Base-by-base conservation (phyloP, 1,284 basidiomycete species). In the Xerocomus amazonicus region DNA sequence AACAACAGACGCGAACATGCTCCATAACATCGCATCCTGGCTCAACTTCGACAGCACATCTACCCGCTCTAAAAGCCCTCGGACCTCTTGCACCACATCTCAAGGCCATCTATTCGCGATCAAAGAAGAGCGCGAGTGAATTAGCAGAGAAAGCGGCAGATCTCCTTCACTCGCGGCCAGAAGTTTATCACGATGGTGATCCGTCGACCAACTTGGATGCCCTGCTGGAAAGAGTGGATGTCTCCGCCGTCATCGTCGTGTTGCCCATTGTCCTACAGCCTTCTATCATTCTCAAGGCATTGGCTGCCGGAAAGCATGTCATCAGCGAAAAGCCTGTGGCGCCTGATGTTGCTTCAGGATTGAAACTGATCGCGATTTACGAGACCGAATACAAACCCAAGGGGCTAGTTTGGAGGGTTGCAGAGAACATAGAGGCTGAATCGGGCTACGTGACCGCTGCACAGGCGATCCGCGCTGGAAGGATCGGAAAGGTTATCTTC, bases 311-410 rank as follows among this genome's bases (percentile, higher is more conserved):
- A 19, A 94, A 94, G 70, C 87, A 92, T 59, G 90, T 94, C 43
- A 66, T 94, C 49, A 87, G 84, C 66, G 87, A 92, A 74, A 94
- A 94, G 62, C 92, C 92, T 6, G 75, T 93, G n/a, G 88, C 82
- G 2, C 74, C 82, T 34, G 81, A 86, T 58, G 82, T 92, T 29
- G 72, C 74, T 32, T 69, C 73, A 3, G 91, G 86, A 1, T 67
- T 79, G 40, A 70, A 73, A 51, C 74, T 92, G 32, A 83, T 94
- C 60, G 71, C 76, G 37, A 74, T 73, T 46, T 93, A 90, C 62
- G 79, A 89, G 59, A 63, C 65, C 41, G 65, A 70, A 33, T 91
- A 81, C 70, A 81, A 81, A 66, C 73, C 77, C 4, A 83, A 84
- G 63, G 87, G 85, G 2, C 65, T 92, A 31, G 69, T 89, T 33